Evolutionary conservation across 371 early-diverging fungal genomes (phyloP), one percentile per base, ranked within the genome.

Genomic region (Mortierella sp.): DNA sequence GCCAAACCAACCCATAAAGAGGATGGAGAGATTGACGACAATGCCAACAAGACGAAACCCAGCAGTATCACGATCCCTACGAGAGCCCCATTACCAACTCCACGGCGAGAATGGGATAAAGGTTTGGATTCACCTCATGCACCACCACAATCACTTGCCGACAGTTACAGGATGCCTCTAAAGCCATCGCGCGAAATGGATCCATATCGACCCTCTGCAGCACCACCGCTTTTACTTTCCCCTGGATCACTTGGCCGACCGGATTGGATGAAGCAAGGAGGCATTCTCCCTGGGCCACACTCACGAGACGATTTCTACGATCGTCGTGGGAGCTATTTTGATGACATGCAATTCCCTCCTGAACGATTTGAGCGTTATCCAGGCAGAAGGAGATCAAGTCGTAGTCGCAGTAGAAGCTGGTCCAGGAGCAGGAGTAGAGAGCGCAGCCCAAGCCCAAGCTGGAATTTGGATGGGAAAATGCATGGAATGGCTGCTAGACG

Each of bases 391-490:
- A 56, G 74, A 2, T 38, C 73, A 19, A 73, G 58, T 71, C 67
- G 79, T 34, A 82, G 67, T 64, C 71, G 67, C 38, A 80, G 81
- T 28, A 70, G 85, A 24, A 81, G 79, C 42, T 72, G 79, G 57
- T 72, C 72, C 24, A 61, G 82, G n/a, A 71, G 79, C 45, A 78
- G 83, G 21, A 82, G 84, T 69, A 65, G 80, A 24, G 79, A 71
- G 27, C 81, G 83, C 27, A 86, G 82, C 45, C 73, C 79, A 9
- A 82, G 84, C 30, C 73, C 76, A 23, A 57, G 68, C 28, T 81
- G 60, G 82, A 73, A 60, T 60, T 78, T 48, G 47, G 81, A 62
- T 41, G 56, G 49, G 13, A 54, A 39, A 16, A 55, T 67, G 13
- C 78, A 81, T 62, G 79, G 70, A 13, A 71, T 78, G 3, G 83